Base-by-base conservation (phyloP, 108 stramenopile genomes). In the Fragilaria radians region DNA sequence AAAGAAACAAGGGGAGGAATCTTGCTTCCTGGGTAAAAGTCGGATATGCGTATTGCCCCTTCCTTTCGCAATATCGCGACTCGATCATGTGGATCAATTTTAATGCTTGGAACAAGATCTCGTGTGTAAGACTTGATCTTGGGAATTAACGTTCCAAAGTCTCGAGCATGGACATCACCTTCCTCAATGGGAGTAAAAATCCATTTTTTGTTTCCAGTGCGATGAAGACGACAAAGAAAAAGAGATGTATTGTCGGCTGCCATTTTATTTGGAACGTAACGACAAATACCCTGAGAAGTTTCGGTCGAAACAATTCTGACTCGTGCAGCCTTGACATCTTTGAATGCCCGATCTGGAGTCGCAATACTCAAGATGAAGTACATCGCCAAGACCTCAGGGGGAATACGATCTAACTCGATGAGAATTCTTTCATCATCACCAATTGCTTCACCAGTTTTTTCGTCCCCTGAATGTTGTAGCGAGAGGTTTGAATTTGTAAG, bases 11-110 rank as follows among this genome's bases (percentile, higher is more conserved):
- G 27, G 9, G 47, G 48, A 1, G 45, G 32, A 9, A 54, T 14
- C 11, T 56, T 48, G 34, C 56, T 45, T n/a, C 55, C 42, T 27
- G 59, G 23, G 61, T 68, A 78, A n/a, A n/a, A n/a, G 49, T 78
- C 77, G 46, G 24, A 19, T 17, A 78, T 46, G 11, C 77, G 54
- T 25, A 78, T 64, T 18, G 52, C 65, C 7, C 66, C 69, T 25
- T 58, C 73, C 50, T 74, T 74, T 17, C 70, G 68, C 77, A 78
- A 63, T 22, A 78, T 66, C 24, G 77, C 77, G 26, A 74, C 57
- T 1, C 73, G 65, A 53, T 78, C 73, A n/a, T 61, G 53, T 1
- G 77, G 73, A 63, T 78, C 66, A 29, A 78, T 74, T 14, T 30
- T 18, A 36, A 67, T 52, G 32, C n/a, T n/a, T n/a, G 77, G 73